phyloP scores from a whole-genome alignment of 2,329 filamentous ascomycete genomes.

The Stachybotrys chartarum region DNA sequence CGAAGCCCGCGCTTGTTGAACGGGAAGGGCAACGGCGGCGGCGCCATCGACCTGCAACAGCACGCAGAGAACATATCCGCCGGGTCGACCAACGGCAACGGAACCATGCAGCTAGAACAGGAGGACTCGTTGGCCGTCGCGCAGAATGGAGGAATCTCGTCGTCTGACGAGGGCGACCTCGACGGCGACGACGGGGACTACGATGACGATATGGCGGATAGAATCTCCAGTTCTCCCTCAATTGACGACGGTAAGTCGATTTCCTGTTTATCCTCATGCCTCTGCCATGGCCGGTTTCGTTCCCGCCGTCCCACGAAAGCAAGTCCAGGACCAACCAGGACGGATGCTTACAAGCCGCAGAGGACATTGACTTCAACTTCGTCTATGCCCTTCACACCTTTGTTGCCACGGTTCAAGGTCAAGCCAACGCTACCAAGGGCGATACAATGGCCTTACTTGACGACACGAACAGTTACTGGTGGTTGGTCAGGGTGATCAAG shows the following conservation, averaged over 20 bases:
- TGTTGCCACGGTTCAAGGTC: constrained; percentile 93
- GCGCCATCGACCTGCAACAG: constrained; percentile 30
- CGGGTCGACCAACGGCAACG: constrained; percentile 23
- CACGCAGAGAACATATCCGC: constrained; percentile 37
- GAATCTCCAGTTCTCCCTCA: constrained; percentile 96
- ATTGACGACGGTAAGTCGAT: constrained; percentile 96
- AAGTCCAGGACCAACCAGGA: constrained; percentile 25
- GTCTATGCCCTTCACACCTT: constrained; percentile 98
- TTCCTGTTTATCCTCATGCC: not conserved
- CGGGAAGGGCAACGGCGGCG: constrained; percentile 31
- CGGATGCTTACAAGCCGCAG: constrained; percentile 85
- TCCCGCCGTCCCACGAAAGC: not conserved
- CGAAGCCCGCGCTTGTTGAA: constrained; percentile 56
- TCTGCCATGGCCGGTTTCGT: not conserved
- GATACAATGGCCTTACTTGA: constrained; percentile 98
- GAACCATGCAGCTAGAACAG: constrained; percentile 30
- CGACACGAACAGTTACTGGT: constrained; percentile 99
- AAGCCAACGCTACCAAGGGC: constrained; percentile 96
- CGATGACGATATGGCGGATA: constrained; percentile 95
- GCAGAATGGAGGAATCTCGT: constrained; percentile 51
- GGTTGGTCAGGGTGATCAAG: constrained; percentile 94
- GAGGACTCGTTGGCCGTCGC: constrained; percentile 53
- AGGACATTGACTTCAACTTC: constrained; percentile 99
- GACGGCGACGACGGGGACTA: constrained; percentile 66
- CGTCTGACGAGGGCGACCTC: constrained; percentile 54